Conservation (phyloP, 1,284 basidiomycete genomes). For the Anthracocystis panici-leucophaei region DNA sequence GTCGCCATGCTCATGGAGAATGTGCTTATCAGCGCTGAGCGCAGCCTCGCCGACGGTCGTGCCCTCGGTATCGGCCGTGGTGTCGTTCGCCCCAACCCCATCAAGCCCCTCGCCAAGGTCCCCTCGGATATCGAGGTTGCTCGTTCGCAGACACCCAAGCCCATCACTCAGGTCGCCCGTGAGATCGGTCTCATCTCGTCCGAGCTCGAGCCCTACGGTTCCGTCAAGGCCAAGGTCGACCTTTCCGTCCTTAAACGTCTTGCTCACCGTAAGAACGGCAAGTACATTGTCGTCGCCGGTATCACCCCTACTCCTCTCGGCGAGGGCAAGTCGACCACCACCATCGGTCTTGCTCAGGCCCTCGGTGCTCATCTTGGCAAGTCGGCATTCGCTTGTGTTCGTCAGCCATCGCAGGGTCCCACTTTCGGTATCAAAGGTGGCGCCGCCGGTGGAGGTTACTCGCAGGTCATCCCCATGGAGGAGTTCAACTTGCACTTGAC, state of each 20-base stretch:
- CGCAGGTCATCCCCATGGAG: slow-evolving; percentile 99
- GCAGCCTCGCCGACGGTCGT: slow-evolving; percentile 78
- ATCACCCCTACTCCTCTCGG: slow-evolving; percentile 98
- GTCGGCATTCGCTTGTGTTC: slow-evolving; percentile 95
- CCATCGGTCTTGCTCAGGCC: slow-evolving; percentile 95
- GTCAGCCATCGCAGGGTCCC: slow-evolving; percentile 97
- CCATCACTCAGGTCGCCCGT: slow-evolving; percentile 82
- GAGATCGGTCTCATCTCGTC: slow-evolving; percentile 89
- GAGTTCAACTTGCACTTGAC: slow-evolving; percentile 98
- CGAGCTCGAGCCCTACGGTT: slow-evolving; percentile 94
- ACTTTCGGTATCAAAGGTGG: slow-evolving; percentile 99
- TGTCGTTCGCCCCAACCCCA: slow-evolving; percentile 80
- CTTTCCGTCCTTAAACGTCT: slow-evolving; percentile 88
- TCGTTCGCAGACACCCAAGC: slow-evolving; percentile 92
- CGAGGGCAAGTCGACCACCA: slow-evolving; percentile 98
- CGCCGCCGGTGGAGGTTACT: slow-evolving; percentile 97
- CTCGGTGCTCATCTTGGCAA: slow-evolving; percentile 93
- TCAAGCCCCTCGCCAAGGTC: slow-evolving; percentile 84
- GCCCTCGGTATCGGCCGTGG: slow-evolving; percentile 76
- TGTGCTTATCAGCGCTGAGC: slow-evolving; percentile 83
- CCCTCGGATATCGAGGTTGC: slow-evolving; percentile 90
- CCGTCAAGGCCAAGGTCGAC: slow-evolving; percentile 97
- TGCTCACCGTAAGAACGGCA: slow-evolving; percentile 87
- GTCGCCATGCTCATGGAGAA: slow-evolving; percentile 99
- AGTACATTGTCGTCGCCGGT: slow-evolving; percentile 96